These are phyloP conservation scores for Purpureocillium lavendulum DNA, from an alignment of 2,329 filamentous ascomycete species.

Conservation along the genomic window DNA sequence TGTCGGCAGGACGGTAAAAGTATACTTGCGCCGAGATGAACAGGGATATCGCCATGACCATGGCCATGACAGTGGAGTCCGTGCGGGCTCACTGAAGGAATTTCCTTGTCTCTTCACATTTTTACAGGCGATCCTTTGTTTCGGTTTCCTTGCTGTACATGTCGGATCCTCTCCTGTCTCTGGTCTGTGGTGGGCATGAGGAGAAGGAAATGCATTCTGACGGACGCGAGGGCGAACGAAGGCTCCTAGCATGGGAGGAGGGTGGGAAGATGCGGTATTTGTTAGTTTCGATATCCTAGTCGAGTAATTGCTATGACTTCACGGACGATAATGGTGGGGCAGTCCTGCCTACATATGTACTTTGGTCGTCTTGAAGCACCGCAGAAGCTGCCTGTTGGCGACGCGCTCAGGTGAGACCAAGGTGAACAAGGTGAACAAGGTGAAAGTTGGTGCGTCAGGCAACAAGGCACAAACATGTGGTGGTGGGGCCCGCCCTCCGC, in stretches of 20 bases:
- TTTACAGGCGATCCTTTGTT: background rate
- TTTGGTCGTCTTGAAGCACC: too few species aligned
- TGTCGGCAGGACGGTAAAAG: too few species aligned
- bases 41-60: background rate
- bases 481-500: background rate
- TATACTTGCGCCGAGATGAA: too few species aligned
- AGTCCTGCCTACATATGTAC: too few species aligned
- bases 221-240: too few species aligned
- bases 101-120: slow-evolving; percentile 1
- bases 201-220: background rate
- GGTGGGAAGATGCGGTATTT: background rate
- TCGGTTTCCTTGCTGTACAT: background rate
- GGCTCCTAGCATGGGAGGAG: background rate
- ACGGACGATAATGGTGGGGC: too few species aligned
- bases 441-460: too few species aligned
- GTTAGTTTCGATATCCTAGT: slow-evolving; percentile 2
- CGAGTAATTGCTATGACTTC: background rate
- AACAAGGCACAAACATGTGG: slow-evolving; percentile 2
- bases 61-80: background rate
- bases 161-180: background rate
- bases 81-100: background rate
- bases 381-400: too few species aligned
- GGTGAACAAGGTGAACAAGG: too few species aligned
- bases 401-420: too few species aligned
- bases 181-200: background rate